phyloP scores from a whole-genome alignment of 1,139 yeast species.

The Candida tunisiensis region DNA sequence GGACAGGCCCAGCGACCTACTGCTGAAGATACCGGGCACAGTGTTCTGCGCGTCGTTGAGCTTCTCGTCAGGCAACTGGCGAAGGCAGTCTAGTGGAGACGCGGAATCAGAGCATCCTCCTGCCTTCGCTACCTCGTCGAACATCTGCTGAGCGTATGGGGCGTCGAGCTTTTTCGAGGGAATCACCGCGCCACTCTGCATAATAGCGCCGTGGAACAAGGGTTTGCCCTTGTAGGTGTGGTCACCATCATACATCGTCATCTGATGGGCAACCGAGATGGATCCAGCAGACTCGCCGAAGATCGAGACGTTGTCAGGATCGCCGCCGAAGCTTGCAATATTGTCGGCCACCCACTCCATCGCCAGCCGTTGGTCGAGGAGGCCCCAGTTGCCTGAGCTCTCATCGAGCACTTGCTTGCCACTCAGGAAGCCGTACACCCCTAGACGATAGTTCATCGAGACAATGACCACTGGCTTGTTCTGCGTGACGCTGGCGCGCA shows the following conservation, averaged over 20 bases:
- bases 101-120: background rate
- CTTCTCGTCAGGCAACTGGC: slow-evolving; percentile 3
- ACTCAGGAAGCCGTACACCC: slow-evolving; percentile 17
- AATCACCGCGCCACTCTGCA: slow-evolving; percentile 16
- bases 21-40: slow-evolving; percentile 4
- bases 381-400: slow-evolving; percentile 16
- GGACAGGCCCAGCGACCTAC: slow-evolving; percentile 5
- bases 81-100: slow-evolving; percentile 5
- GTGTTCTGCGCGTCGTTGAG: slow-evolving; percentile 6
- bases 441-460: slow-evolving; percentile 21
- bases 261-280: slow-evolving; percentile 12
- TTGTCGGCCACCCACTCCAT: slow-evolving; percentile 22
- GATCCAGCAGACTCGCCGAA: slow-evolving; percentile 22
- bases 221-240: background rate
- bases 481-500: slow-evolving; percentile 16
- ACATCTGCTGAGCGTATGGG: background rate
- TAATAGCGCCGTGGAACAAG: slow-evolving; percentile 12
- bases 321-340: slow-evolving; percentile 20
- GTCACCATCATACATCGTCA: slow-evolving; percentile 6
- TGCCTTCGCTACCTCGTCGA: background rate
- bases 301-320: slow-evolving; percentile 17
- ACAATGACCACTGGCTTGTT: slow-evolving; percentile 19
- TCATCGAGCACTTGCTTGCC: background rate
- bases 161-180: background rate
- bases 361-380: slow-evolving; percentile 18